phyloP scores from a whole-genome alignment of 768 basidiomycete genomes.

The Mycena galopus region DNA sequence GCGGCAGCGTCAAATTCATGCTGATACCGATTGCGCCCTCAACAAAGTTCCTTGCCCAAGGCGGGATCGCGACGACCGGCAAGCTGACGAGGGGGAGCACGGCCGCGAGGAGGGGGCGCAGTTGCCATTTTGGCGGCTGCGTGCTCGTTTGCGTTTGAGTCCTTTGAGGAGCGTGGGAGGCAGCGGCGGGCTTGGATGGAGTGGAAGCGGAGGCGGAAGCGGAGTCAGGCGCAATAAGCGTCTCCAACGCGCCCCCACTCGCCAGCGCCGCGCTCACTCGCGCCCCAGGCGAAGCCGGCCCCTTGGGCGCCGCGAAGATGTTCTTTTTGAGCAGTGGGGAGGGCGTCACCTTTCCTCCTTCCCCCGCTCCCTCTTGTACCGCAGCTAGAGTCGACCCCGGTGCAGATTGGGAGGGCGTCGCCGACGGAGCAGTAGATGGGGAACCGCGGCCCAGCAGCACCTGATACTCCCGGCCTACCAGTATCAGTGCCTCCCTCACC shows the following conservation, averaged over 20 bases:
- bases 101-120: background rate
- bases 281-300: slow-evolving; percentile 62
- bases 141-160: background rate
- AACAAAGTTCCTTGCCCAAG: too few relatives aligned
- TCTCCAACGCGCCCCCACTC: too few relatives aligned
- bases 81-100: background rate
- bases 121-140: slow-evolving; percentile 28
- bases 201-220: too few relatives aligned
- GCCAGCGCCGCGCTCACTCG: slow-evolving; percentile 68
- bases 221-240: background rate
- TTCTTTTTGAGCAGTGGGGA: slow-evolving; percentile 54
- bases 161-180: too few relatives aligned
- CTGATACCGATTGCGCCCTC: too few relatives aligned
- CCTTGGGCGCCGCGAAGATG: slow-evolving; percentile 56
- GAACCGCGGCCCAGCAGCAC: slow-evolving; percentile 71
- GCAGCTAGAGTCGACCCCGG: too few relatives aligned
- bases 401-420: background rate
- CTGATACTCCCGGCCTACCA: slow-evolving; percentile 80
- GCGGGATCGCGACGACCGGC: background rate
- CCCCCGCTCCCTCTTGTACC: too few relatives aligned
- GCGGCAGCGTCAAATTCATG: slow-evolving; percentile 62
- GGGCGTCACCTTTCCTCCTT: slow-evolving; percentile 43
- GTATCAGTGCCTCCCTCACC: slow-evolving; percentile 67
- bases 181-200: too few relatives aligned
- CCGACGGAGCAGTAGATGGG: slow-evolving; percentile 43